These are phyloP conservation scores for Eimeria maxima DNA, from an alignment of 169 alveolate species.

Conservation along the genomic window DNA sequence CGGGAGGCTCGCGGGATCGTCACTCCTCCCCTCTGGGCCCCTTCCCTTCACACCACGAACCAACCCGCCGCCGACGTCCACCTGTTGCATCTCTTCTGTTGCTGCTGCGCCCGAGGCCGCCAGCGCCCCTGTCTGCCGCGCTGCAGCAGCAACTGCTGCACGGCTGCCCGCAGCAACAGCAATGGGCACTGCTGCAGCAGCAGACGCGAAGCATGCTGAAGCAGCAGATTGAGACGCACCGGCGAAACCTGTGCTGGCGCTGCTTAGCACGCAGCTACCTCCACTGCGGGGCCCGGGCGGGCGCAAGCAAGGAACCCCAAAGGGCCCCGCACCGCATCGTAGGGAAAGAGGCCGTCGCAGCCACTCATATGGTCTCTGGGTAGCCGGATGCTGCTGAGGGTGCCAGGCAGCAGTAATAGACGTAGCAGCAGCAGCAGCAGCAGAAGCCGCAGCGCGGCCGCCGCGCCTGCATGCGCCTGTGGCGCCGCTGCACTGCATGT, in stretches of 20 bases:
- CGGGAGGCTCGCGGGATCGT: not conserved
- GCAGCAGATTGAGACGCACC: not conserved
- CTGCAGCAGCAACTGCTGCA: conserved; percentile 55
- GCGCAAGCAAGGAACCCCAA: not conserved
- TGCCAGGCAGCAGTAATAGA: not conserved
- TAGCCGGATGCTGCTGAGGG: not conserved
- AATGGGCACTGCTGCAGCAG: conserved; percentile 19
- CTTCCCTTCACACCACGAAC: not conserved
- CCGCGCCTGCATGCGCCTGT: conserved; percentile 43
- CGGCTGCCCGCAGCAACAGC: conserved; percentile 22
- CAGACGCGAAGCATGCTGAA: conserved; percentile 10
- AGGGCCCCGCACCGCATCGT: not conserved
- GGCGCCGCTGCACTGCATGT: conserved; percentile 65
- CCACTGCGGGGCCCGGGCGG: not conserved
- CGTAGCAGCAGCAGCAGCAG: conserved; percentile 25
- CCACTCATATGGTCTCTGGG: not conserved
- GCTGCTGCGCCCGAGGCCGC: conserved; percentile 52
- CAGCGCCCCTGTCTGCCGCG: conserved; percentile 44
- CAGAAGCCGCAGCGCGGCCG: conserved; percentile 4
- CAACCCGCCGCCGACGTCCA: not conserved
- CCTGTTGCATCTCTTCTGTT: not conserved
- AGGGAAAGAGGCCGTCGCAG: not conserved
- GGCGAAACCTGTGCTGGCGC: not conserved
- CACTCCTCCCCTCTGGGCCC: not conserved
- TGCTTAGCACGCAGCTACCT: not conserved